A percentile compares a stretch with the other conserved stretches of the same genome.
phyloP scores from a whole-genome alignment of 2,329 filamentous ascomycete species.

The Xylaria sp. region DNA sequence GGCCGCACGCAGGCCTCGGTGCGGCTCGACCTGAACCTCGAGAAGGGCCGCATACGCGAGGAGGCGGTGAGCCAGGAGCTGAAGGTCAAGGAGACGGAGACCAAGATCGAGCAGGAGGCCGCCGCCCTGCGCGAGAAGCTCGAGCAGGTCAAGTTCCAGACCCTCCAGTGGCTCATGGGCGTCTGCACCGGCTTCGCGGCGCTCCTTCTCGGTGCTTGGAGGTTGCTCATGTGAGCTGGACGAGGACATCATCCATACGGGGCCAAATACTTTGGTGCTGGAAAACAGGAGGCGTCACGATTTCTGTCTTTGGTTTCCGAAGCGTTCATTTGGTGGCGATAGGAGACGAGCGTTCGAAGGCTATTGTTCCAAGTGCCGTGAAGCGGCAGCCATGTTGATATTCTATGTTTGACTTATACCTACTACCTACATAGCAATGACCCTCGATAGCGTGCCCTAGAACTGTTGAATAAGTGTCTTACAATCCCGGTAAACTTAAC shows the following conservation, averaged over 20 bases:
- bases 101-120: constrained; percentile 96
- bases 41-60: constrained; percentile 94
- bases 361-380: too few relatives aligned
- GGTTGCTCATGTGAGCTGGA: constrained; percentile 61
- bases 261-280: too few relatives aligned
- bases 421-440: too few relatives aligned
- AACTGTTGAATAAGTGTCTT: too few relatives aligned
- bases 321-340: neutral
- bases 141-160: constrained; percentile 97
- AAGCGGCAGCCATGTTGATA: too few relatives aligned
- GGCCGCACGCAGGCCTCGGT: constrained; percentile 92
- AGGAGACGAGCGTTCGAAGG: neutral
- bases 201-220: constrained; percentile 69
- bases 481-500: too few relatives aligned
- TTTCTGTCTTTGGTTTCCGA: neutral
- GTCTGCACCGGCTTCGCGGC: constrained; percentile 71
- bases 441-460: too few relatives aligned
- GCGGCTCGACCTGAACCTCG: constrained; percentile 87
- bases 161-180: constrained; percentile 96
- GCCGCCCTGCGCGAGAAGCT: constrained; percentile 87
- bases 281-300: neutral
- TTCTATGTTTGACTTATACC: too few relatives aligned
- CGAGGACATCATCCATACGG: neutral
- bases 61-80: constrained; percentile 96
- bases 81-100: constrained; percentile 98